A percentile compares a stretch with the other conserved stretches of the same genome.
These are phyloP conservation scores for Salvia hispanica DNA, from an alignment of 257 asterid genomes.

Conservation along the genomic window DNA sequence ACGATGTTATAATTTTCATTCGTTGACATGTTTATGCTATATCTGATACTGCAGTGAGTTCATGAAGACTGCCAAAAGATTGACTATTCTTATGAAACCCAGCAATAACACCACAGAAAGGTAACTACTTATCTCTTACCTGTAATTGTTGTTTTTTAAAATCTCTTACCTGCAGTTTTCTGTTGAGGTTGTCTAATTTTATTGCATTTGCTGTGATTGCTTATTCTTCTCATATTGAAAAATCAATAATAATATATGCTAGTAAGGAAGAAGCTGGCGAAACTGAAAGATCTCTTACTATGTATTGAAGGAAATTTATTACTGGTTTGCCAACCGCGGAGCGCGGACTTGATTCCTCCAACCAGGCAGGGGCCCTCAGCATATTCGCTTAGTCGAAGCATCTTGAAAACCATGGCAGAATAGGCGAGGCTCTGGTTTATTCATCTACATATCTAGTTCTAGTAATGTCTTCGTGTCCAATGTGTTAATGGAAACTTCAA, in stretches of 20 bases:
- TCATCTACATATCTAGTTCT: conserved; percentile 9
- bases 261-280: background rate
- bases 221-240: too few species aligned
- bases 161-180: background rate
- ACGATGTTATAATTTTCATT: background rate
- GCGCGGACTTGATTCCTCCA: conserved; percentile 86
- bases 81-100: conserved; percentile 61
- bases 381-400: conserved; percentile 55
- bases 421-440: conserved; percentile 3
- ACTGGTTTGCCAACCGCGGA: conserved; percentile 74
- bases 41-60: conserved; percentile 58
- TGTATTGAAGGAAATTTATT: conserved; percentile 62
- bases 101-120: conserved; percentile 52
- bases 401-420: conserved; percentile 5
- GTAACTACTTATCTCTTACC: conserved; percentile 34
- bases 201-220: background rate
- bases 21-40: conserved; percentile 12
- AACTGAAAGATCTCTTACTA: conserved; percentile 20
- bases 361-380: conserved; percentile 71
- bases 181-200: background rate
- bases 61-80: conserved; percentile 63
- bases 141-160: background rate
- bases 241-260: background rate
- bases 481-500: conserved; percentile 31
- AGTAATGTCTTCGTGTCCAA: conserved; percentile 15